Conservation (phyloP, 805 yeast species). For the Candida andamanensis region DNA sequence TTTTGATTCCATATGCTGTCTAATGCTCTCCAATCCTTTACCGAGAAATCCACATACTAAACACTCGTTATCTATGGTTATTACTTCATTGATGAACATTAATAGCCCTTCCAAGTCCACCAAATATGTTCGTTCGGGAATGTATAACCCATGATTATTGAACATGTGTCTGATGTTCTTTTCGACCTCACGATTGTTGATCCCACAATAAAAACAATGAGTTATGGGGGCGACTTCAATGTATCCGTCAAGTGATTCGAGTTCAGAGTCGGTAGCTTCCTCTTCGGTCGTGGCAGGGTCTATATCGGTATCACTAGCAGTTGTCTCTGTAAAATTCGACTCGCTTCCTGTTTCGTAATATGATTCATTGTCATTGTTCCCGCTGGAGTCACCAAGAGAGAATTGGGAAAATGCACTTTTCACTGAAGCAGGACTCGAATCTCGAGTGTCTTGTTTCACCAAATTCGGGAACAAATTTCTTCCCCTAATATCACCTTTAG, state of each 20-base stretch:
- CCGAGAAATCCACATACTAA: slow-evolving; percentile 42
- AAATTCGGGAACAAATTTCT: neutral
- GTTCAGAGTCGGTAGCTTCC: slow-evolving; percentile 13
- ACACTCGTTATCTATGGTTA: slow-evolving; percentile 39
- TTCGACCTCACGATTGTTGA: slow-evolving; percentile 48
- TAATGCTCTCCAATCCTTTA: slow-evolving; percentile 33
- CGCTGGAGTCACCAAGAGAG: slow-evolving; percentile 39
- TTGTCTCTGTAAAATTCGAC: slow-evolving; percentile 36
- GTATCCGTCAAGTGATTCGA: slow-evolving; percentile 13
- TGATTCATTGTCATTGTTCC: slow-evolving; percentile 20
- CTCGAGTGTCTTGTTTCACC: slow-evolving; percentile 13
- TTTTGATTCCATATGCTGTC: slow-evolving; percentile 40
- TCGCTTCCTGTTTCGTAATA: slow-evolving; percentile 48
- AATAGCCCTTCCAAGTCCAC: slow-evolving; percentile 35
- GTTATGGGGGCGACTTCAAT: slow-evolving; percentile 36
- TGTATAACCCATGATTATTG: slow-evolving; percentile 40
- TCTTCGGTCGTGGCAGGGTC: slow-evolving; percentile 22
- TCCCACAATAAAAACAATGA: slow-evolving; percentile 55
- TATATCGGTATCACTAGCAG: slow-evolving; percentile 7
- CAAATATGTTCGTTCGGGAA: slow-evolving; percentile 39
- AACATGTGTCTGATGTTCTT: slow-evolving; percentile 46
- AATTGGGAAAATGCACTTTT: slow-evolving; percentile 51
- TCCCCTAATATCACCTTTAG: neutral
- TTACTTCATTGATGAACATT: slow-evolving; percentile 31
- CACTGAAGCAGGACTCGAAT: slow-evolving; percentile 41